Conservation (phyloP, 2,329 filamentous ascomycete species). For the Ophiobolus disseminans region DNA sequence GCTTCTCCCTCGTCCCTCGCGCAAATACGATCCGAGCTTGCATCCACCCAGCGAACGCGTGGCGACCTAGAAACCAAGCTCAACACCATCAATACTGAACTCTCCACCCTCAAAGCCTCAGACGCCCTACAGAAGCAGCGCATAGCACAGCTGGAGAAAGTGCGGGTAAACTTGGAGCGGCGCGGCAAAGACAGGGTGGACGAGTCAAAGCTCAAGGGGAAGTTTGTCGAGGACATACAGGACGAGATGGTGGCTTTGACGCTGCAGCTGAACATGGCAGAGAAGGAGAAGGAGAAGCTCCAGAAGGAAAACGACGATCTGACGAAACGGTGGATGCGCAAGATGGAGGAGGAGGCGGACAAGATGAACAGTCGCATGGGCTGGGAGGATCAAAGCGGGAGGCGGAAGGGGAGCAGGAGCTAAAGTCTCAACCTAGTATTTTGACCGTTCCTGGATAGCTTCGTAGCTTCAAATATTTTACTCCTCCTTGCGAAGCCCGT, state of each 20-base stretch:
- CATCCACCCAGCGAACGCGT: conserved; percentile 77
- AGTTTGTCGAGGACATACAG: conserved; percentile 85
- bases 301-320: conserved; percentile 86
- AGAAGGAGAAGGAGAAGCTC: conserved; percentile 75
- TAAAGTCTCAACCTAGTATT: conserved; percentile 9
- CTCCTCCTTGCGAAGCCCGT: too few relatives aligned
- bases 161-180: conserved; percentile 67
- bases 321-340: conserved; percentile 88
- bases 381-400: conserved; percentile 31
- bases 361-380: conserved; percentile 71
- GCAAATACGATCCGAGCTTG: conserved; percentile 67
- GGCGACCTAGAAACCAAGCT: conserved; percentile 71
- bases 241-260: conserved; percentile 91
- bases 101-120: conserved; percentile 67
- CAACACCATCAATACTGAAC: conserved; percentile 67
- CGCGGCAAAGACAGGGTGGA: conserved; percentile 82
- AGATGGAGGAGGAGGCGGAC: conserved; percentile 85
- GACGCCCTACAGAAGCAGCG: conserved; percentile 66
- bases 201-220: conserved; percentile 82
- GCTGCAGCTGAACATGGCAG: conserved; percentile 85
- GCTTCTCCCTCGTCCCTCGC: conserved; percentile 28
- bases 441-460: too few relatives aligned
- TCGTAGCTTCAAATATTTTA: too few relatives aligned
- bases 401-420: conserved; percentile 12
- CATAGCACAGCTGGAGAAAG: conserved; percentile 67